phyloP scores from a whole-genome alignment of 257 asterid genomes.

The Jaltomata sinuosa region DNA sequence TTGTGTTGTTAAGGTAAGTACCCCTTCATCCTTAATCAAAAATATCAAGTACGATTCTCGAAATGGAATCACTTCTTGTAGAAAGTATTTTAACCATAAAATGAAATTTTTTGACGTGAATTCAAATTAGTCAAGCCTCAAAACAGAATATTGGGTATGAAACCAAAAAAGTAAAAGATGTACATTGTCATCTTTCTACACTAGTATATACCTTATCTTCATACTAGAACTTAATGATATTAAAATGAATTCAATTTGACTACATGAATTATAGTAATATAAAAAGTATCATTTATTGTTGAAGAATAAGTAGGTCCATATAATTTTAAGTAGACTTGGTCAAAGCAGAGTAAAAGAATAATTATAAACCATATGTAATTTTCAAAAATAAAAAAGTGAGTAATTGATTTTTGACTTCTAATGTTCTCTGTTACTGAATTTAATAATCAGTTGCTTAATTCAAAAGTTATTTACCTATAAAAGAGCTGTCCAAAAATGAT shows the following conservation, averaged over 20 bases:
- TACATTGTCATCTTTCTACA: neutral
- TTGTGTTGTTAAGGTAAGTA: neutral
- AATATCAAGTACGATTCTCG: neutral
- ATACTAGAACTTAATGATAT: neutral
- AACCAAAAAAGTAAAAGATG: neutral
- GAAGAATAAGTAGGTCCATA: too few relatives aligned
- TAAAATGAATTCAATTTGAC: neutral
- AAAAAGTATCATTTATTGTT: too few relatives aligned
- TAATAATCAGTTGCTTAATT: neutral
- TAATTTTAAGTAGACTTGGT: neutral
- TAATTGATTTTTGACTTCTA: neutral
- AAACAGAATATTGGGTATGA: accelerated
- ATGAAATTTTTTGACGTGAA: neutral
- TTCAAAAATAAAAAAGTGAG: neutral
- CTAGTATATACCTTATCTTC: neutral
- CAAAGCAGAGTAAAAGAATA: neutral
- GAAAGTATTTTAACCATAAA: neutral
- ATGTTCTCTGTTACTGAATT: neutral
- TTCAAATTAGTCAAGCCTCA: neutral
- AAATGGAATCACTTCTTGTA: neutral
- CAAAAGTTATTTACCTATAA: neutral
- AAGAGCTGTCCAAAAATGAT: neutral
- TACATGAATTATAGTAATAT: neutral
- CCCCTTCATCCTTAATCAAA: neutral
- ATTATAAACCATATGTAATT: neutral